Conservation (phyloP, 2,329 filamentous ascomycete species). For the Didymellaceae sp. region DNA sequence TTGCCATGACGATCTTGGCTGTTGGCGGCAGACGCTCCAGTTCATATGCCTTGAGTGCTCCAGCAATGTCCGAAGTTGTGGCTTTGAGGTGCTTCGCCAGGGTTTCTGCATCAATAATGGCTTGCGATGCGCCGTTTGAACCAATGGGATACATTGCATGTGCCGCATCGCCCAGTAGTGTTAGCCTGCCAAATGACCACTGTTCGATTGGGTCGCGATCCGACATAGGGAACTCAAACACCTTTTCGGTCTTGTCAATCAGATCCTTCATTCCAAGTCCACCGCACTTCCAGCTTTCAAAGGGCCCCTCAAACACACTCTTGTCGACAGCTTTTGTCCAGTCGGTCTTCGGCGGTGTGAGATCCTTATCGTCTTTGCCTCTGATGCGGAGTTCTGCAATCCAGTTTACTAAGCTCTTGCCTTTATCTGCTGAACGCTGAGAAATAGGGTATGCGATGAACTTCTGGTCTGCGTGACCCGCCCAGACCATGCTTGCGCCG, state of each 20-base stretch:
- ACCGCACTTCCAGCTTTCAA: constrained; percentile 53
- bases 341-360: constrained; percentile 54
- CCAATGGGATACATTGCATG: constrained; percentile 55
- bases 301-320: constrained; percentile 49
- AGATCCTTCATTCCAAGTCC: constrained; percentile 53
- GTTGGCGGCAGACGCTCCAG: constrained; percentile 51
- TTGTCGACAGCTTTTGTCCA: constrained; percentile 54
- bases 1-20: constrained; percentile 56
- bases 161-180: constrained; percentile 53
- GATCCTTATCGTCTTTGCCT: constrained; percentile 51
- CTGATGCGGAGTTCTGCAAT: constrained; percentile 55
- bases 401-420: constrained; percentile 55
- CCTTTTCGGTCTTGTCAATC: constrained; percentile 51
- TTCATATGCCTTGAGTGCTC: constrained; percentile 50
- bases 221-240: constrained; percentile 57
- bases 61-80: constrained; percentile 32
- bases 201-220: constrained; percentile 52
- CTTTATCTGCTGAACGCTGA: constrained; percentile 43
- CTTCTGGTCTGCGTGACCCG: constrained; percentile 56
- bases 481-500: constrained; percentile 55
- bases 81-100: constrained; percentile 45
- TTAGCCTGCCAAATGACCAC: constrained; percentile 46
- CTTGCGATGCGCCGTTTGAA: constrained; percentile 54
- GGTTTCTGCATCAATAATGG: constrained; percentile 54
- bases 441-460: constrained; percentile 58